These are phyloP conservation scores for Stromatinia cepivora DNA, from an alignment of 2,329 filamentous ascomycete genomes.

Conservation along the genomic window DNA sequence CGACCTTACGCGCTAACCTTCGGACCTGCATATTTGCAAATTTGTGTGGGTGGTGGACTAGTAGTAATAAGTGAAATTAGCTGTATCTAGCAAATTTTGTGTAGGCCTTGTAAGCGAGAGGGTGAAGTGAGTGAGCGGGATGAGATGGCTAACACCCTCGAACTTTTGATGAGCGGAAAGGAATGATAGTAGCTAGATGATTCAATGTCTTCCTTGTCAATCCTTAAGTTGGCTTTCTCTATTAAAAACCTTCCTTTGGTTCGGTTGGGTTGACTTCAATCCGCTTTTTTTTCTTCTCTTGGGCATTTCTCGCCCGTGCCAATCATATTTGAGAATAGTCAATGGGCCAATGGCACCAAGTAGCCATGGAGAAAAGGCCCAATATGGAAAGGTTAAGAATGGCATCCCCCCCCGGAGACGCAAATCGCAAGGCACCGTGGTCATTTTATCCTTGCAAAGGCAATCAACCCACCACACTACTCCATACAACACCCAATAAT, in stretches of 20 bases:
- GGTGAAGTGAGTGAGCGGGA: background rate
- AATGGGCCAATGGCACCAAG: background rate
- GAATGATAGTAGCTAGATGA: background rate
- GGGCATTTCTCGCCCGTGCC: background rate
- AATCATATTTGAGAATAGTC: background rate
- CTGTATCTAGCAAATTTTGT: constrained; percentile 1
- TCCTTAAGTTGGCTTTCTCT: background rate
- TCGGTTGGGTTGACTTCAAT: background rate
- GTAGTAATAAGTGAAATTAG: background rate
- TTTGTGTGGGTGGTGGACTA: background rate
- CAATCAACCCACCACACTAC: background rate
- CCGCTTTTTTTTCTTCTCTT: background rate
- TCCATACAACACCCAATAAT: background rate
- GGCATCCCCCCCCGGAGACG: background rate
- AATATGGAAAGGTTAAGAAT: background rate
- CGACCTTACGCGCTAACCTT: constrained; percentile 1
- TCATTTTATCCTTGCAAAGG: constrained; percentile 3
- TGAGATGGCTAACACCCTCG: background rate
- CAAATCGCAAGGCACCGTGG: background rate
- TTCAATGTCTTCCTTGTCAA: background rate
- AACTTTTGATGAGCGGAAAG: background rate
- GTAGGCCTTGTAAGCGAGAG: constrained; percentile 1
- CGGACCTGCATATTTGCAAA: constrained; percentile 3
- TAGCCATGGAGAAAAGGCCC: background rate
- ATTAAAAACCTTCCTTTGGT: background rate